Base-by-base conservation (phyloP, 208 protist genomes). In the Leishmania major region DNA sequence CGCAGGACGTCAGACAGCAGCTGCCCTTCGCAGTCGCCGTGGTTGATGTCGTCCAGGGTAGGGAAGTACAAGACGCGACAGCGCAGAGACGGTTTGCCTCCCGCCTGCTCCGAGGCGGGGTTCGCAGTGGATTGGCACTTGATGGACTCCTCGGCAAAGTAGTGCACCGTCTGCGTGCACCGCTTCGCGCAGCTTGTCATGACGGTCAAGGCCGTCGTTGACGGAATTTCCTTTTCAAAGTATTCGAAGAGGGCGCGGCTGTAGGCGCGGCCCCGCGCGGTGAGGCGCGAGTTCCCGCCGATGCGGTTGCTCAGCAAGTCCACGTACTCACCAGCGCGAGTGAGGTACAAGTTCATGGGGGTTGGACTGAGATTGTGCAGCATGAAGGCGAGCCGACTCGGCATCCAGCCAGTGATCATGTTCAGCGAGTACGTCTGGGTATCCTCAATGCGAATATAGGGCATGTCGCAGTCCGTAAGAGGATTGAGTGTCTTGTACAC, bases 341-440 rank as follows among this genome's bases (percentile, higher is more conserved):
- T 94, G 28, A 97, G 85, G 88, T 97, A 97, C 59, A 97, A 74
- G 76, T 91, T 94, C 57, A 84, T 84, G 10, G 92, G 93, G 13
- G 80, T 85, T 66, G 94, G 92, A 67, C 89, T 94, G 17, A 97
- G 83, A 70, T 97, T 97, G 86, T 97, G 95, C 51, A 97, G 87
- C 93, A 97, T 96, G 78, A 96, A 97, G 13, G 91, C 92, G 13
- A 97, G 82, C 0, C 95, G 88, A 31, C 92, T 92, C 19, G 93
- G 93, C 93, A 96, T 96, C 92, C 93, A 96, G 6, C 95, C 95
- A 28, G 89, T 90, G 57, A 97, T 95, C 88, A 94, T 93, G 81
- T 97, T 97, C 11, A 97, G 85, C 40, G 92, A 93, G 89, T 93
- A 96, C 43, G 80, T 89, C 49, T 85, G 74, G 47, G 87, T 82